Conservation (phyloP, 2,329 filamentous ascomycete species). For the Aspergillus sp. region DNA sequence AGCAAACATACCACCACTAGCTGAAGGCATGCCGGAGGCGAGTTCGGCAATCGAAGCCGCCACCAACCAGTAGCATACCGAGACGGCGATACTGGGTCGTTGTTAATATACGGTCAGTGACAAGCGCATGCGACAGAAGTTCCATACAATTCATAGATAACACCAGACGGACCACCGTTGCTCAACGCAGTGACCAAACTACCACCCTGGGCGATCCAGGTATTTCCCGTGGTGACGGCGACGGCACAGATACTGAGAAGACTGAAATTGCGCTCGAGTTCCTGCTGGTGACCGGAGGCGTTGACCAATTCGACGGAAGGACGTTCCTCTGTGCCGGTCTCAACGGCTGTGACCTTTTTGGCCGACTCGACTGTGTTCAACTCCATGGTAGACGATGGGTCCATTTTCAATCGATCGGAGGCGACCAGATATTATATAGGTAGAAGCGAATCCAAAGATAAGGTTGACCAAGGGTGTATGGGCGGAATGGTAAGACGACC, state of each 20-base stretch:
- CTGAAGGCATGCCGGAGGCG: conserved; percentile 60
- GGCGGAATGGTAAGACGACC: background rate
- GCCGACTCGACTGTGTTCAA: conserved; percentile 17
- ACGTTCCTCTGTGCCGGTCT: conserved; percentile 24
- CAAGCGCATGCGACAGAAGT: background rate
- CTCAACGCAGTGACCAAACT: conserved; percentile 57
- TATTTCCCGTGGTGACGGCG: conserved; percentile 62
- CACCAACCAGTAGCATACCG: conserved; percentile 57
- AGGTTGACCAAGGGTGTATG: too few species aligned
- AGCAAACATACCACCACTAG: conserved; percentile 45
- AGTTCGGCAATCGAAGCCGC: conserved; percentile 60
- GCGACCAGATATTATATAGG: background rate
- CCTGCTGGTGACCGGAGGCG: conserved; percentile 62
- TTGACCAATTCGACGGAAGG: conserved; percentile 51
- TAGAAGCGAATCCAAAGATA: too few species aligned
- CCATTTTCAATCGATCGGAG: background rate
- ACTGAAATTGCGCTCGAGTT: conserved; percentile 62
- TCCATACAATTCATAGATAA: conserved; percentile 59
- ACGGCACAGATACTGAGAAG: conserved; percentile 59
- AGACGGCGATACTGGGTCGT: conserved; percentile 37
- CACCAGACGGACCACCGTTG: conserved; percentile 62
- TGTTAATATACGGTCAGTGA: background rate
- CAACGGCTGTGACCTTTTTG: conserved; percentile 23
- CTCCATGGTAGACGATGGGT: background rate
- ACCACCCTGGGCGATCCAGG: conserved; percentile 63